Evolutionary conservation across 495 filamentous ascomycete genomes (phyloP), one percentile per base, ranked within the genome.

Genomic region (Gamarada debralockiae): DNA sequence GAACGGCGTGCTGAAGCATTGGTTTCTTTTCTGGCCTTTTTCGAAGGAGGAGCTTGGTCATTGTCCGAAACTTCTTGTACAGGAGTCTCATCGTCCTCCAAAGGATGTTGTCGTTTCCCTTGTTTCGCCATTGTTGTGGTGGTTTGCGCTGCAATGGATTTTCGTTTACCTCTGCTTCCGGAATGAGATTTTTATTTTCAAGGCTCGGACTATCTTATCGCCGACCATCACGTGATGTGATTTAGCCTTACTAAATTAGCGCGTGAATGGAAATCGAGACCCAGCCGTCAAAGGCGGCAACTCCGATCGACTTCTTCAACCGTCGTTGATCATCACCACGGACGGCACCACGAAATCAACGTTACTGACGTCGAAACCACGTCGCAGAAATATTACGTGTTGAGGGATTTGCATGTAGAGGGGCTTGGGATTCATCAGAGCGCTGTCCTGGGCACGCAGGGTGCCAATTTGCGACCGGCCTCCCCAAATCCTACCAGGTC

Each of bases 1-100:
- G 89, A 87, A 46, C 84, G 74, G 49, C 82, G 73, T 46, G 69
- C 69, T 36, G 53, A 44, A 18, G 62, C 59, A 55, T 65, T 65
- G 18, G 62, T 60, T 56, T 65, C 59, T 34, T 52, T 62, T 36
- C 52, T 44, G 12, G 53, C 14, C 14, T 53, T 60, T 45, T 65
- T 62, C 9, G 50, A 27, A 17, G 56, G 45, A 31, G 29, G 52
- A 31, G 46, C 34, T 48, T 45, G 46, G 29, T 55, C 44, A 29
- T 48, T 42, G 13, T 58, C 55, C 0, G 47, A 38, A 7, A 44
- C 34, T 5, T 41, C 9, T 2, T 40, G 52, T 7, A 37, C 41
- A 21, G 52, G 18, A 21, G 40, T 58, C 22, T 41, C 49, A 13
- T 22, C 49, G 9, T 57, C 56, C 22, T 61, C 58, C 15, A 17